A percentile compares a stretch with the other conserved stretches of the same genome.
phyloP scores from a whole-genome alignment of 163 green algal genomes.

The Chloromonas sp. region DNA sequence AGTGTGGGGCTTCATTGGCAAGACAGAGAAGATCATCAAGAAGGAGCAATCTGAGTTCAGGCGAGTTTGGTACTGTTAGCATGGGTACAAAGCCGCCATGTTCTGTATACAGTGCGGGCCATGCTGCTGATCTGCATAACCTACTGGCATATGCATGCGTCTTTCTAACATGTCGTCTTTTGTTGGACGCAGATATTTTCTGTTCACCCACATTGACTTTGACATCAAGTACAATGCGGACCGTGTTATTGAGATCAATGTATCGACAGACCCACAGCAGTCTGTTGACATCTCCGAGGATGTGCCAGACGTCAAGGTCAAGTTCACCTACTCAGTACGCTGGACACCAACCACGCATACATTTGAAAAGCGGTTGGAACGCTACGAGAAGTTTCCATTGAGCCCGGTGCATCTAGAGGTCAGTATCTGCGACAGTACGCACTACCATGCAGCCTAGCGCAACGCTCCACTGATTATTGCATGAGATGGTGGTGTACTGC shows the following conservation, averaged over 20 bases:
- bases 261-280: conserved; percentile 62
- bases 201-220: conserved; percentile 83
- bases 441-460: not conserved
- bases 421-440: not conserved
- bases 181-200: conserved; percentile 31
- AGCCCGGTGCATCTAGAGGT: conserved; percentile 80
- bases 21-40: conserved; percentile 54
- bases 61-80: not conserved
- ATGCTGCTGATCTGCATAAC: too few relatives aligned
- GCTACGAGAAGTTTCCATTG: conserved; percentile 74
- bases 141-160: too few relatives aligned
- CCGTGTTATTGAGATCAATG: conserved; percentile 68
- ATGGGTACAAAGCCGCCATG: not conserved
- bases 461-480: too few relatives aligned
- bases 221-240: conserved; percentile 74
- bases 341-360: conserved; percentile 62
- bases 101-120: too few relatives aligned
- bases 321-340: conserved; percentile 76
- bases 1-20: conserved; percentile 68
- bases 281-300: conserved; percentile 56
- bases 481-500: too few relatives aligned
- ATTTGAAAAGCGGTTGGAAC: conserved; percentile 68
- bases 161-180: too few relatives aligned
- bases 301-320: conserved; percentile 19
- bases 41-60: conserved; percentile 23